phyloP scores from a whole-genome alignment of 2,329 filamentous ascomycete species.

The Exophiala bonariae region DNA sequence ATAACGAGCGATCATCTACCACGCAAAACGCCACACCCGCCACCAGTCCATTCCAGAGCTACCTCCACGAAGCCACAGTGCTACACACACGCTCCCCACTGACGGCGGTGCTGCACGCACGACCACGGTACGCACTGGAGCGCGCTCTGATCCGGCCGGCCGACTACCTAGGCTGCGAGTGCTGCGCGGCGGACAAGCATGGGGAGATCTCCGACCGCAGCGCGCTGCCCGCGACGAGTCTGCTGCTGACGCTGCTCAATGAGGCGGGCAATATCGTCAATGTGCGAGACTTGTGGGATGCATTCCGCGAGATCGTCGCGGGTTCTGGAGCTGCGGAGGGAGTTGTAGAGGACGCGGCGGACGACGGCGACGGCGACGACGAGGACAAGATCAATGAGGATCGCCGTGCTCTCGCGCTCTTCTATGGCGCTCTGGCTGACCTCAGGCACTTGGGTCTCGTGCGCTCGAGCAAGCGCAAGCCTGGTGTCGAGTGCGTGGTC shows the following conservation, averaged over 20 bases:
- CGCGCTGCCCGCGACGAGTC: slow-evolving; percentile 58
- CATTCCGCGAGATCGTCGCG: slow-evolving; percentile 44
- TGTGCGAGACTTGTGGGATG: slow-evolving; percentile 61
- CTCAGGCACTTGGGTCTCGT: slow-evolving; percentile 82
- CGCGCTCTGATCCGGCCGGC: slow-evolving; percentile 59
- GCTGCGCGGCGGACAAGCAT: slow-evolving; percentile 35
- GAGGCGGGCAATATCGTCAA: slow-evolving; percentile 64
- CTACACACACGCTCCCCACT: slow-evolving; percentile 60
- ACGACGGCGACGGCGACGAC: slow-evolving; percentile 15
- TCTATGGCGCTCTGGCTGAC: slow-evolving; percentile 84
- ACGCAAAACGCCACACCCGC: slow-evolving; percentile 40
- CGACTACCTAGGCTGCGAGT: slow-evolving; percentile 60
- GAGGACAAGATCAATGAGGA: slow-evolving; percentile 32
- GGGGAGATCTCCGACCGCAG: slow-evolving; percentile 38
- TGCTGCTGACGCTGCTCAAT: slow-evolving; percentile 63
- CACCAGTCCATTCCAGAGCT: slow-evolving; percentile 45
- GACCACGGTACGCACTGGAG: slow-evolving; percentile 59
- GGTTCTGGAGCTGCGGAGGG: slow-evolving; percentile 40
- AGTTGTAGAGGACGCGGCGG: slow-evolving; percentile 48
- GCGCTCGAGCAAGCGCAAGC: slow-evolving; percentile 59
- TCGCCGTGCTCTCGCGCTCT: slow-evolving; percentile 60
- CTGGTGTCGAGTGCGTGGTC: slow-evolving; percentile 83
- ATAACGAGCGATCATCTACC: slow-evolving; percentile 21
- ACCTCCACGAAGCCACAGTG: slow-evolving; percentile 58
- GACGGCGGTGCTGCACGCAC: slow-evolving; percentile 58